Percentiles rank a stretch among this genome's conserved stretches.
phyloP scores from a whole-genome alignment of 306 rosid genomes.

The Benincasa hispida region DNA sequence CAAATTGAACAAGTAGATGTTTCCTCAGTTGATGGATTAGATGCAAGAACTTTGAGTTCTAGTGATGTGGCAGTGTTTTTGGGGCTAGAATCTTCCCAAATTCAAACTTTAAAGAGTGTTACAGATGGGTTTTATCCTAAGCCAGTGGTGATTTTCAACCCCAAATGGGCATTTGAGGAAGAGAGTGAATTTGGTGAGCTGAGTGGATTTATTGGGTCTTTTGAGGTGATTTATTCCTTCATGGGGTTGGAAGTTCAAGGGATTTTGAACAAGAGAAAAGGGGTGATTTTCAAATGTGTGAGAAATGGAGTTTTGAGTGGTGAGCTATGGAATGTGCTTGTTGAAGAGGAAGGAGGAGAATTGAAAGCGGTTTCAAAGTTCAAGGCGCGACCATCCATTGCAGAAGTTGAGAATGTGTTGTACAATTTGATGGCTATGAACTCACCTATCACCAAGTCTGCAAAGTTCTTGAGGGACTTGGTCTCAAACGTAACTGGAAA shows the following conservation, averaged over 20 bases:
- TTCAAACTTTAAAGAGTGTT: conserved; percentile 29
- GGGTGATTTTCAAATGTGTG: conserved; percentile 63
- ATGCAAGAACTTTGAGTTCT: conserved; percentile 28
- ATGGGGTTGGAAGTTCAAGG: conserved; percentile 85
- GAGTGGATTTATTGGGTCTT: conserved; percentile 48
- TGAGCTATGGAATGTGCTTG: conserved; percentile 68
- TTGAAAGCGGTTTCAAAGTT: conserved; percentile 48
- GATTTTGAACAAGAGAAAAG: conserved; percentile 55
- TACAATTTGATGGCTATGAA: conserved; percentile 85
- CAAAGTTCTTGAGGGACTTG: conserved; percentile 64
- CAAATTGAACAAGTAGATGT: conserved; percentile 40
- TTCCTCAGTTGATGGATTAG: conserved; percentile 23
- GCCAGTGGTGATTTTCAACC: conserved; percentile 76
- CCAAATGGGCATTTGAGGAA: conserved; percentile 75
- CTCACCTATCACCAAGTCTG: conserved; percentile 78
- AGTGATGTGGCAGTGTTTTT: conserved; percentile 55
- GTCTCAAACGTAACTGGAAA: conserved; percentile 77
- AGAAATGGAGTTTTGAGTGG: conserved; percentile 83
- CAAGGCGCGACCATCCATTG: conserved; percentile 49
- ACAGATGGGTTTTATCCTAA: conserved; percentile 48
- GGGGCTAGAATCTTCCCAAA: conserved; percentile 42
- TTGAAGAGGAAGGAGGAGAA: conserved; percentile 66
- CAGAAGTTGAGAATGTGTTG: conserved; percentile 75
- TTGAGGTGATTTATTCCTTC: conserved; percentile 72
- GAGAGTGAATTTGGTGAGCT: conserved; percentile 50